phyloP scores from a whole-genome alignment of 371 early-diverging fungal species.

The Umbelopsis sp. region DNA sequence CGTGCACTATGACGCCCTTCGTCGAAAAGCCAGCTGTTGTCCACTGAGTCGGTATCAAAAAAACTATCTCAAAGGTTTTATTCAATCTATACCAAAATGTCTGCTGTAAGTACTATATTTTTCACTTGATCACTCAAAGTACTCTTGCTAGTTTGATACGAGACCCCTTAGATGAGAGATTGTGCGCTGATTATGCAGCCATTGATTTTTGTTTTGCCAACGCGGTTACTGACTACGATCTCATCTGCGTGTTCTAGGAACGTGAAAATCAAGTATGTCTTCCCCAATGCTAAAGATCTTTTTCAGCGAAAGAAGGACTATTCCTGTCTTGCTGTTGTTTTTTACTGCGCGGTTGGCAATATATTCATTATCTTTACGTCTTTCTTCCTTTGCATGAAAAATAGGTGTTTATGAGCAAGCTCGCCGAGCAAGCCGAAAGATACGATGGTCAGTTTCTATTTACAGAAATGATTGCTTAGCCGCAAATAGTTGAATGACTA shows the following conservation, averaged over 20 bases:
- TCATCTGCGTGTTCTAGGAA: slow-evolving; percentile 12
- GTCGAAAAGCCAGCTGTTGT: slow-evolving; percentile 7
- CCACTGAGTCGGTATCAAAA: slow-evolving; percentile 15
- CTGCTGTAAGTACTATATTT: slow-evolving; percentile 1
- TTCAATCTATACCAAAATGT: slow-evolving; percentile 13
- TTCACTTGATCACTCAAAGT: background rate
- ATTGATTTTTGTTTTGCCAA: background rate
- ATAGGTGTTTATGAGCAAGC: slow-evolving; percentile 89
- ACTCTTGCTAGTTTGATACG: background rate
- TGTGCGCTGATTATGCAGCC: background rate
- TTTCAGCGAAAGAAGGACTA: background rate
- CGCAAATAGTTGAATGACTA: background rate
- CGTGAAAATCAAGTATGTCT: slow-evolving; percentile 19
- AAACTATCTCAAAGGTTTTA: slow-evolving; percentile 15
- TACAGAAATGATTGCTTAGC: background rate
- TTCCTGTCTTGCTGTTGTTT: background rate
- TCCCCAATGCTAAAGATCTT: background rate
- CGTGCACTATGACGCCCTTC: slow-evolving; percentile 16
- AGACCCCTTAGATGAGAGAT: background rate
- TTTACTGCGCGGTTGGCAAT: background rate
- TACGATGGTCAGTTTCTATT: slow-evolving; percentile 86
- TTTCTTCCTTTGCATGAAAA: background rate
- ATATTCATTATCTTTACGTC: background rate
- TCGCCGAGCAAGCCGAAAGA: slow-evolving; percentile 99
- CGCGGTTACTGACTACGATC: slow-evolving; percentile 18